A percentile compares a stretch with the other conserved stretches of the same genome.
Conservation (phyloP, 768 basidiomycete species). For the Lactarius akahatsu region DNA sequence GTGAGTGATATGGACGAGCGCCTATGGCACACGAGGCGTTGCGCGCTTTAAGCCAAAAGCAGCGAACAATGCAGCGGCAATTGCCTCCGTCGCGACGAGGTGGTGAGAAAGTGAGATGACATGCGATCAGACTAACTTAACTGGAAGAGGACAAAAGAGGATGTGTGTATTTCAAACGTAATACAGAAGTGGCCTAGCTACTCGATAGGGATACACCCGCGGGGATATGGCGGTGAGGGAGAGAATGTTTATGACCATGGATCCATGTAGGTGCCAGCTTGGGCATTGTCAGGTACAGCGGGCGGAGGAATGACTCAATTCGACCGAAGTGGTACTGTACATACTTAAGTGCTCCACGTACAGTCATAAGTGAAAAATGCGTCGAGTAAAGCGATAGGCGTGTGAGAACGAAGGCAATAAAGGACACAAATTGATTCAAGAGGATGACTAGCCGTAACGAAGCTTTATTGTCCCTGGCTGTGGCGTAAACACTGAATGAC, state of each 20-base stretch:
- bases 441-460: neutral
- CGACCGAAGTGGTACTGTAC: neutral
- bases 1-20: neutral
- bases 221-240: neutral
- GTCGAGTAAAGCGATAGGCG: neutral
- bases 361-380: neutral
- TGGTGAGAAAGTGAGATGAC: conserved; percentile 1
- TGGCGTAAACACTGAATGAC: conserved; percentile 1
- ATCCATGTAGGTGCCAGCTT: conserved; percentile 19
- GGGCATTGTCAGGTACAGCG: neutral
- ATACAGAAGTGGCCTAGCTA: neutral
- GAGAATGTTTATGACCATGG: conserved; percentile 9
- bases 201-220: neutral
- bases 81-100: conserved; percentile 3
- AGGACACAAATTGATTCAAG: neutral
- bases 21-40: conserved; percentile 5
- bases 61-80: conserved; percentile 21
- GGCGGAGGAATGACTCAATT: neutral
- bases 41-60: conserved; percentile 20
- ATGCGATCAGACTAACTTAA: neutral
- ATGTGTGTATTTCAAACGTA: neutral
- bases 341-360: neutral
- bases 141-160: neutral
- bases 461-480: conserved; percentile 4
- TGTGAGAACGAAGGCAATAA: neutral